Evolutionary conservation across 73 alveolate genomes (phyloP).

Genomic region (Durusdinium trenchii): DNA sequence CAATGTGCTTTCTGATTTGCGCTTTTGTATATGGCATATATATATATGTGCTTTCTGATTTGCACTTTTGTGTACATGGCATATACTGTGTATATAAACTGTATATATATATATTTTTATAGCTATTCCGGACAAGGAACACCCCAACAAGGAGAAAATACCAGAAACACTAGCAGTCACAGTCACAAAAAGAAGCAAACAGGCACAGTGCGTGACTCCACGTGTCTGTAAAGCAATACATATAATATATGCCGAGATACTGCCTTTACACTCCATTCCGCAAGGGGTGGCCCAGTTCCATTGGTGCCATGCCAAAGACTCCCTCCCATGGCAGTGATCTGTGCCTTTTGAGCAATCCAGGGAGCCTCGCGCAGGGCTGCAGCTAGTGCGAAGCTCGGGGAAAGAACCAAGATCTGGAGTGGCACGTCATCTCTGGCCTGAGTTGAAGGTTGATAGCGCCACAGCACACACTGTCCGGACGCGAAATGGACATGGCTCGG

Average conservation of each 20-base stretch:
- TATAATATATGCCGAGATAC: too few species aligned
- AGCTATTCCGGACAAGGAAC: background rate
- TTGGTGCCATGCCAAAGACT: constrained; percentile 70
- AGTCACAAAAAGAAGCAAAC: background rate
- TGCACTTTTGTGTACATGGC: background rate
- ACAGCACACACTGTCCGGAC: background rate
- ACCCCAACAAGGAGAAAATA: background rate
- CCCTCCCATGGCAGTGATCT: constrained; percentile 75
- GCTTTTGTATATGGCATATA: background rate
- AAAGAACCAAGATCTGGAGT: constrained; percentile 8
- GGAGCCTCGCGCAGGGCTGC: constrained; percentile 43
- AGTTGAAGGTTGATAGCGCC: background rate
- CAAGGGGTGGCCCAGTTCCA: constrained; percentile 38
- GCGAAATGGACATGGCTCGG: background rate
- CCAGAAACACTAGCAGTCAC: too few species aligned
- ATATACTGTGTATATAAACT: background rate
- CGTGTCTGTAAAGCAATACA: too few species aligned
- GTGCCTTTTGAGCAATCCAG: background rate
- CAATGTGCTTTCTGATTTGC: too few species aligned
- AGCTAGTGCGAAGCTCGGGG: constrained; percentile 34
- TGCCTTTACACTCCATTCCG: constrained; percentile 65
- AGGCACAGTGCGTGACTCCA: too few species aligned
- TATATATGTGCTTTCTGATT: background rate
- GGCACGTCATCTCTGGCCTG: constrained; percentile 23
- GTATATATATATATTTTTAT: too few species aligned